phyloP scores from a whole-genome alignment of 768 basidiomycete genomes.

The Pleurotus citrinopileatus region DNA sequence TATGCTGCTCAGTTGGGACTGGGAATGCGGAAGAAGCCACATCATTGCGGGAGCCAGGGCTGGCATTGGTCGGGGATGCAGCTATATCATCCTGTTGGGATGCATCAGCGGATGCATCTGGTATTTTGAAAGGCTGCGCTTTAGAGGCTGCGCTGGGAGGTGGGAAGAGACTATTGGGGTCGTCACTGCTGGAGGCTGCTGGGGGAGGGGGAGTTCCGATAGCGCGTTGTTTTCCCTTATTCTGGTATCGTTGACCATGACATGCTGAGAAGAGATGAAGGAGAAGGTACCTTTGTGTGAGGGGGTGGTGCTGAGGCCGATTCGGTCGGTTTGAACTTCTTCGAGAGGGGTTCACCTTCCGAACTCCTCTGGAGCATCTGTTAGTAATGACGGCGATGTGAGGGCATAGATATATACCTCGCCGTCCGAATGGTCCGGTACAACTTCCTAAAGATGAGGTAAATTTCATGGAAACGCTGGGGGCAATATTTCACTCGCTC shows the following conservation, averaged over 20 bases:
- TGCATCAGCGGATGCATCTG: background rate
- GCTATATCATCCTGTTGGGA: background rate
- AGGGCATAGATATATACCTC: background rate
- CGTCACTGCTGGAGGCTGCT: background rate
- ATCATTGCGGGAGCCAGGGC: slow-evolving; percentile 11
- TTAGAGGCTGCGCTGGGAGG: background rate
- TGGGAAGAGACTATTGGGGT: background rate
- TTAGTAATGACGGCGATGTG: background rate
- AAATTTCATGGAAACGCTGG: background rate
- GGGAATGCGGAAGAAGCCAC: slow-evolving; percentile 10
- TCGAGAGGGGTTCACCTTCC: slow-evolving; percentile 1
- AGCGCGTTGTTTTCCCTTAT: slow-evolving; percentile 15
- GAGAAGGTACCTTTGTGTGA: background rate
- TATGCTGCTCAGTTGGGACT: slow-evolving; percentile 15
- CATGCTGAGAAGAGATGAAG: background rate
- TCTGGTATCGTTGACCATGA: no score
- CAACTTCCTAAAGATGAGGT: background rate
- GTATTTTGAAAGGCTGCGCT: background rate
- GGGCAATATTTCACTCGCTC: background rate
- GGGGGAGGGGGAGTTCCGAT: background rate
- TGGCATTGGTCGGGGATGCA: slow-evolving; percentile 3
- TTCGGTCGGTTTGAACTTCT: slow-evolving; percentile 1
- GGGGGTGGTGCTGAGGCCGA: background rate
- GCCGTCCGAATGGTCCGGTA: background rate
- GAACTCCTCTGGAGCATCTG: background rate